phyloP scores from a whole-genome alignment of 2,329 filamentous ascomycete species.

The Cylindrodendrum hubeiense region DNA sequence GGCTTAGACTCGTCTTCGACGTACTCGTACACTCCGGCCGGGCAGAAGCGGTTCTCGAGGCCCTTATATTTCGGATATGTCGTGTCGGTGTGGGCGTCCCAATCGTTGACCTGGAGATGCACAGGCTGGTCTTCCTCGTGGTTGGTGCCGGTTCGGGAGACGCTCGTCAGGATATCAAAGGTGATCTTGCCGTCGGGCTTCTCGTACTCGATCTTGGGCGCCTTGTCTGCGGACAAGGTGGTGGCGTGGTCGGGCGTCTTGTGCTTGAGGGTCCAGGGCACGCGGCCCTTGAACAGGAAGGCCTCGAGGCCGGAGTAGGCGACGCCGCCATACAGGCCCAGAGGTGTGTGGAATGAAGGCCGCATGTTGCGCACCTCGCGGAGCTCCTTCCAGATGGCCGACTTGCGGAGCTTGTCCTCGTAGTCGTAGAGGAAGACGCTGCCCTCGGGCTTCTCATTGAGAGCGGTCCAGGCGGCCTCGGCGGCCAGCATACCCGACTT shows the following conservation, averaged over 20 bases:
- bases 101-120: conserved; percentile 94
- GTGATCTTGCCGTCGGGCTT: conserved; percentile 96
- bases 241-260: conserved; percentile 80
- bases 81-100: conserved; percentile 87
- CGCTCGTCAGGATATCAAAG: conserved; percentile 96
- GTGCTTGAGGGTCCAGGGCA: conserved; percentile 94
- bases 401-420: conserved; percentile 87
- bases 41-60: conserved; percentile 96
- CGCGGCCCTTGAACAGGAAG: conserved; percentile 84
- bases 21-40: conserved; percentile 98
- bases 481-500: conserved; percentile 96
- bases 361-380: conserved; percentile 98
- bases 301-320: conserved; percentile 94
- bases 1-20: conserved; percentile 91
- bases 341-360: conserved; percentile 88
- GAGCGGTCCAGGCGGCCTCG: conserved; percentile 86
- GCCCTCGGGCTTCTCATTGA: conserved; percentile 68
- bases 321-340: conserved; percentile 91
- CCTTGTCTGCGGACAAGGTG: conserved; percentile 84
- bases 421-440: conserved; percentile 95
- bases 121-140: conserved; percentile 99
- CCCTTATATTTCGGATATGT: conserved; percentile 92
- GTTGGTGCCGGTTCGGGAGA: conserved; percentile 95
- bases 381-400: conserved; percentile 92
- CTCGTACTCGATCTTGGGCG: conserved; percentile 91